phyloP scores from a whole-genome alignment of 2,329 filamentous ascomycete genomes.

The Colletotrichum spaethianum region DNA sequence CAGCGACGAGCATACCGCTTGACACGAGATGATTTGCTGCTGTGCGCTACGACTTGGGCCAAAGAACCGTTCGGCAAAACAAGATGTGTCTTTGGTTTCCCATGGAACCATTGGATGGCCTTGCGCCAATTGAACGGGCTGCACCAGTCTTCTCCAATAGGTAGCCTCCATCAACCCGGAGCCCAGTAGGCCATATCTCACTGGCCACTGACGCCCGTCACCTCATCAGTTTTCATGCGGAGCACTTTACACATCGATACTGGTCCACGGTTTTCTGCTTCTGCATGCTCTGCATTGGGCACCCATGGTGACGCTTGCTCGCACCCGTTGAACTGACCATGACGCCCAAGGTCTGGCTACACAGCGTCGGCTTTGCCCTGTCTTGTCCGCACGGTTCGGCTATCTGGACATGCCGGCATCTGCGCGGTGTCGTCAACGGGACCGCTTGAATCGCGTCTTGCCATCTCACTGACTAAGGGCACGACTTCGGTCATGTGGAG shows the following conservation, averaged over 20 bases:
- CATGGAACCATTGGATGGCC: conserved; percentile 22
- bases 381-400: background rate
- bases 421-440: conserved; percentile 29
- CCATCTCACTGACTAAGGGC: conserved; percentile 33
- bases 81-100: conserved; percentile 14
- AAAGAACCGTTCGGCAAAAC: conserved; percentile 23
- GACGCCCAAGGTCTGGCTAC: conserved; percentile 10
- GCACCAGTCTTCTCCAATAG: conserved; percentile 3
- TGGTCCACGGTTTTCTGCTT: conserved; percentile 19
- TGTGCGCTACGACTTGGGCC: conserved; percentile 12
- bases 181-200: conserved; percentile 5
- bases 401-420: conserved; percentile 12
- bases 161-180: conserved; percentile 12
- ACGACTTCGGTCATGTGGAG: conserved; percentile 19
- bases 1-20: background rate
- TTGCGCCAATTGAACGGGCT: conserved; percentile 13
- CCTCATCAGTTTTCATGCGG: conserved; percentile 26
- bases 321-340: background rate
- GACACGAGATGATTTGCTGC: conserved; percentile 29
- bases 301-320: background rate
- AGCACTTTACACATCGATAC: conserved; percentile 12
- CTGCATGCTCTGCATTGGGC: conserved; percentile 8
- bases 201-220: conserved; percentile 16
- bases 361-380: background rate
- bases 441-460: conserved; percentile 32